Evolutionary conservation across 2,329 filamentous ascomycete genomes (phyloP), one percentile per base, ranked within the genome.

Genomic region (Arthrobotrys sphaeroides): DNA sequence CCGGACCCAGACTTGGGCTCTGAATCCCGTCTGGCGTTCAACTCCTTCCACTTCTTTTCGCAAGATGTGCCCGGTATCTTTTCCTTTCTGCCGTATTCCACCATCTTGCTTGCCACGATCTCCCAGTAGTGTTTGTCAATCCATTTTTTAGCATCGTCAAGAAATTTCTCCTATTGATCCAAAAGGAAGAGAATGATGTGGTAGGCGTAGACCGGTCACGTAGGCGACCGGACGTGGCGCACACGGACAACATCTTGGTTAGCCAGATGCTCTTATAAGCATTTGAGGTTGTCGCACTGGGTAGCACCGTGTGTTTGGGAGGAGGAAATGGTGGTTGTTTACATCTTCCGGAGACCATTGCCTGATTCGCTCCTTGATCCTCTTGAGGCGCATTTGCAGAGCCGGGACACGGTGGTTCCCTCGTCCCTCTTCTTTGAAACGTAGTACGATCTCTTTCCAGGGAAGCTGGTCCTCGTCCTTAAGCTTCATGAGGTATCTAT

Each of bases 361-460:
- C 49, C 79, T 77, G 60, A 83, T 77, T 68, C 80, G 80, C 73
- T 82, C 81, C 42, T 81, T 77, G 6, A 82, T 78, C 22, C 82
- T 79, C 77, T 81, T 82, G 64, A 82, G 81, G 24, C 81, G 79
- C 82, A 83, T 83, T 72, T 83, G 82, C 42, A 83, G 77, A 42
- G 82, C 82, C 18, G 82, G 79, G 59, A 81, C 79, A 36, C 79
- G 78, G 77, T 81, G 81, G 13, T 75, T 77, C 20, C 80, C 80
- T 28, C 80, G 78, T 33, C 78, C 80, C 55, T 78, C 73, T 26
- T 80, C 79, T 40, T 81, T 80, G 74, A 82, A 82, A 22, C 77
- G 78, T 24, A 61, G 68, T 13, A 78, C 78, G 38, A 82, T 80
- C 10, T 80, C 79, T 60, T 82, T 82, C 82, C 82, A 83, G 16